Percentiles rank a stretch among this genome's conserved stretches.
phyloP scores from a whole-genome alignment of 305 asterid species.

The Rubia peregrina region DNA sequence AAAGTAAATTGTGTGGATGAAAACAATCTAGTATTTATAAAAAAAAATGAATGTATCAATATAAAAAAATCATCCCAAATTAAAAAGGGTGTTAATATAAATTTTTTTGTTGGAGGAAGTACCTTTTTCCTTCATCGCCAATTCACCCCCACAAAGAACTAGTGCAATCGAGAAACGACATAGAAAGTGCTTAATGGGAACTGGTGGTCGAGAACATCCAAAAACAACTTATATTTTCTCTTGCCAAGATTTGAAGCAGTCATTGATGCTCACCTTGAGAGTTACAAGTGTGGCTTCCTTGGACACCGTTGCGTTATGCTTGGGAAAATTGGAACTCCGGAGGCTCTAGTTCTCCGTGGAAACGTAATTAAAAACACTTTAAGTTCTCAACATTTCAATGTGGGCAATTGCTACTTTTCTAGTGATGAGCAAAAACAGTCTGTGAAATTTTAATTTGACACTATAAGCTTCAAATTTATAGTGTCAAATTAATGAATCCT shows the following conservation, averaged over 20 bases:
- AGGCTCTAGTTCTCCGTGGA: conserved; percentile 91
- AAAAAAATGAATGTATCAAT: too few species aligned
- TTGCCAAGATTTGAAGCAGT: conserved; percentile 94
- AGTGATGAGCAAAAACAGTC: too few species aligned
- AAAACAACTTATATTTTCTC: conserved; percentile 91
- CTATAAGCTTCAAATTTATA: too few species aligned
- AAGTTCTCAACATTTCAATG: neutral
- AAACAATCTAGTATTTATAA: too few species aligned
- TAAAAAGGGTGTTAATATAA: too few species aligned
- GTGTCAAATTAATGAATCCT: too few species aligned
- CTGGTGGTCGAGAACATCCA: conserved; percentile 96
- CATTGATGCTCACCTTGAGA: conserved; percentile 91
- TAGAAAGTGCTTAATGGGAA: conserved; percentile 91
- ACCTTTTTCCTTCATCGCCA: too few species aligned
- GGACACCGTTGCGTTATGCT: conserved; percentile 89
- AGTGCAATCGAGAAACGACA: conserved; percentile 83
- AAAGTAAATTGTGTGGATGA: too few species aligned
- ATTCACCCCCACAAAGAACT: conserved; percentile 60
- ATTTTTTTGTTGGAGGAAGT: too few species aligned
- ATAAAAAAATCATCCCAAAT: too few species aligned
- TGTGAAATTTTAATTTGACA: too few species aligned
- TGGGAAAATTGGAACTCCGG: conserved; percentile 87
- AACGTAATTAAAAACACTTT: conserved; percentile 43
- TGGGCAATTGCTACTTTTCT: too few species aligned
- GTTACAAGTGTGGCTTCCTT: conserved; percentile 97